Conservation (phyloP, 208 protist species). For the Acanthamoeba healyi region DNA sequence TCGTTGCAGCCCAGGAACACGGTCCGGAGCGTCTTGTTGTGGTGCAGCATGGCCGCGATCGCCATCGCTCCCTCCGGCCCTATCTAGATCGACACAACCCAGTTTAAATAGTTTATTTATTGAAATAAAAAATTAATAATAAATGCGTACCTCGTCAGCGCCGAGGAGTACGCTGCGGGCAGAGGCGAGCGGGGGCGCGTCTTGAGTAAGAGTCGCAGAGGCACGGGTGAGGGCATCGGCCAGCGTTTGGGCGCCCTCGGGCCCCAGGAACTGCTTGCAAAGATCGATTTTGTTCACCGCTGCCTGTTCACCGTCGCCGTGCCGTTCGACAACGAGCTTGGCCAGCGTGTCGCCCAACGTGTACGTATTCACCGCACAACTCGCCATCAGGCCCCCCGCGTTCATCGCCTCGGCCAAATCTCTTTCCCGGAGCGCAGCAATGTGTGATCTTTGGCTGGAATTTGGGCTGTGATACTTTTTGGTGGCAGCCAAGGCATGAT, state of each 20-base stretch:
- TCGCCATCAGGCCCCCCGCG: background rate
- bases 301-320: background rate
- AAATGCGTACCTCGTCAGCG: slow-evolving; percentile 20
- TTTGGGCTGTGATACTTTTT: too few relatives aligned
- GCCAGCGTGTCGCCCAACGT: background rate
- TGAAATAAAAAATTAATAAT: background rate
- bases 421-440: too few relatives aligned
- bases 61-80: slow-evolving; percentile 13
- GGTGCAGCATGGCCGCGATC: slow-evolving; percentile 16
- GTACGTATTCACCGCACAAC: background rate
- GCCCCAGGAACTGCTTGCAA: slow-evolving; percentile 59
- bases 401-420: too few relatives aligned
- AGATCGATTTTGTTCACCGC: slow-evolving; percentile 32
- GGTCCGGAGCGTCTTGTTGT: background rate
- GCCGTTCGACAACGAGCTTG: background rate
- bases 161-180: slow-evolving; percentile 28
- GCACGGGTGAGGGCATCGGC: background rate
- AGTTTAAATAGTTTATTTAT: background rate
- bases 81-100: background rate
- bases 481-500: too few relatives aligned
- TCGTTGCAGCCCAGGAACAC: slow-evolving; percentile 65
- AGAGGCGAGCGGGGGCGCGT: background rate
- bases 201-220: background rate
- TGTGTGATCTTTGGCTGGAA: too few relatives aligned
- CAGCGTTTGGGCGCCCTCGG: slow-evolving; percentile 1